Conservation (phyloP, 1,139 yeast genomes). For the Candida sp. region DNA sequence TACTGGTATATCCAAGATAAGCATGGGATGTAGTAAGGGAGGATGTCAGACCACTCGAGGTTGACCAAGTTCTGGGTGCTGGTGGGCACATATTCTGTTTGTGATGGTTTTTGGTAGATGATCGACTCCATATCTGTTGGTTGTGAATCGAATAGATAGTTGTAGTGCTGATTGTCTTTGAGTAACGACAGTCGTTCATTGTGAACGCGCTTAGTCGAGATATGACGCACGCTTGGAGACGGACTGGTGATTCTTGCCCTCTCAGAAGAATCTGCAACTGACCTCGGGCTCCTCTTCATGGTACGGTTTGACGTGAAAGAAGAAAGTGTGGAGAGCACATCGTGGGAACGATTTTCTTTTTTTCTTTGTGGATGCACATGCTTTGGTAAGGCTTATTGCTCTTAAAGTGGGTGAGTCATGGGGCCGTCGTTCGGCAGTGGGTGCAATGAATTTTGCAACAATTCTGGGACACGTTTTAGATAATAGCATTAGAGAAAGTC, state of each 20-base stretch:
- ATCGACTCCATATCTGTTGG: constrained; percentile 20
- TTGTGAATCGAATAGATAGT: background rate
- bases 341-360: background rate
- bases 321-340: too few relatives aligned
- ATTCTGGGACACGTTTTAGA: too few relatives aligned
- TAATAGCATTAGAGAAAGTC: too few relatives aligned
- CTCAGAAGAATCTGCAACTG: background rate
- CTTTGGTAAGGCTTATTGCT: background rate
- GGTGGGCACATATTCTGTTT: constrained; percentile 27
- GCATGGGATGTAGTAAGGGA: constrained; percentile 82
- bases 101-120: constrained; percentile 13
- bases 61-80: constrained; percentile 23
- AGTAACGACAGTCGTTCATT: constrained; percentile 25
- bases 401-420: constrained; percentile 1
- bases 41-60: constrained; percentile 30
- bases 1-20: constrained; percentile 81
- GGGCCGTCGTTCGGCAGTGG: too few relatives aligned
- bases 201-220: constrained; percentile 36
- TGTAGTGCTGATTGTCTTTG: constrained; percentile 2
- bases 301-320: background rate
- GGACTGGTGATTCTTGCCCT: constrained; percentile 25
- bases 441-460: too few relatives aligned
- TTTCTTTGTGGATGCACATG: background rate
- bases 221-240: constrained; percentile 35
- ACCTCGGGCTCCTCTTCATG: constrained; percentile 4